A percentile compares a stretch with the other conserved stretches of the same genome.
phyloP scores from a whole-genome alignment of 768 basidiomycete genomes.

The Tulasnella sp. region DNA sequence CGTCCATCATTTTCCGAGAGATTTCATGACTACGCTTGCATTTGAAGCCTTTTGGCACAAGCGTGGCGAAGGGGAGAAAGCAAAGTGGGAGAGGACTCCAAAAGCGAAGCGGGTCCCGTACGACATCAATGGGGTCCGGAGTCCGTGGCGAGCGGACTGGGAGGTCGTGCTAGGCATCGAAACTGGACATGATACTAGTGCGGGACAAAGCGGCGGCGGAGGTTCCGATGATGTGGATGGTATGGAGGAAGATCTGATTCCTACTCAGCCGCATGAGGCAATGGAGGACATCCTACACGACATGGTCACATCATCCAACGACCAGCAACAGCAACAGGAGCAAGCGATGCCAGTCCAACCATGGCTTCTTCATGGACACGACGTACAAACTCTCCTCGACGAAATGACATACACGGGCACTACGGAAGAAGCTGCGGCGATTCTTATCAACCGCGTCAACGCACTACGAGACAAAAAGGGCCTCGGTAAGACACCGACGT shows the following conservation, averaged over 20 bases:
- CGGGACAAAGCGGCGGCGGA: not conserved
- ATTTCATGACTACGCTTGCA: slow-evolving; percentile 53
- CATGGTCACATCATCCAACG: slow-evolving; percentile 5
- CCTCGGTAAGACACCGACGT: slow-evolving; percentile 33
- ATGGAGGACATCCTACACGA: slow-evolving; percentile 18
- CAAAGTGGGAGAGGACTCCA: slow-evolving; percentile 68
- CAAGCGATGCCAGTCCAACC: slow-evolving; percentile 24
- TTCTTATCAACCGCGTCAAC: slow-evolving; percentile 48
- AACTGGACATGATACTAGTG: not conserved
- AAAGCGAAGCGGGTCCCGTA: slow-evolving; percentile 79
- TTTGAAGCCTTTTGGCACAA: slow-evolving; percentile 41
- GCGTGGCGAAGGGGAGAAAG: slow-evolving; percentile 44
- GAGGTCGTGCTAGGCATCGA: slow-evolving; percentile 48
- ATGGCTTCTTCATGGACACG: slow-evolving; percentile 63
- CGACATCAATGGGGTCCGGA: slow-evolving; percentile 48
- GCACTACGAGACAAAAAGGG: slow-evolving; percentile 45
- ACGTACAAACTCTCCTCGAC: slow-evolving; percentile 38
- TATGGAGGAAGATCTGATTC: slow-evolving; percentile 31
- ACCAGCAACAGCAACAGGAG: not conserved
- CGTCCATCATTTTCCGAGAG: slow-evolving; percentile 63
- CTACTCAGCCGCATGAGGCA: slow-evolving; percentile 37
- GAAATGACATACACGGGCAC: slow-evolving; percentile 30
- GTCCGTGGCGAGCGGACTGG: slow-evolving; percentile 77
- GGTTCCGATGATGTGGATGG: slow-evolving; percentile 10
- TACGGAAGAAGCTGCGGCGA: slow-evolving; percentile 29